Base-by-base conservation (phyloP, 768 basidiomycete genomes). In the Symmetrospora coprosmae region DNA sequence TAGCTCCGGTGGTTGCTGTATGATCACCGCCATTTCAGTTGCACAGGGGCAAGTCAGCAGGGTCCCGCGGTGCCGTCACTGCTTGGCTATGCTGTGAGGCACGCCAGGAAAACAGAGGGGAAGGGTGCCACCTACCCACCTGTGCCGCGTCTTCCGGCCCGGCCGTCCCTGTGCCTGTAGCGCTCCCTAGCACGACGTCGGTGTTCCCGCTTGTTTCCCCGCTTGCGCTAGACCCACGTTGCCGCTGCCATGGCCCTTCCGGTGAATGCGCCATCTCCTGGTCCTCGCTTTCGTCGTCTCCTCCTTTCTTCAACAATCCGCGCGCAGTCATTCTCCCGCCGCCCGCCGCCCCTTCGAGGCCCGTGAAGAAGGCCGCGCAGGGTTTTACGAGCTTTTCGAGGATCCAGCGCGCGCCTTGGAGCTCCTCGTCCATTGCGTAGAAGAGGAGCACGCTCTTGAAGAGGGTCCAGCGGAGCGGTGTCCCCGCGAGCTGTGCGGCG, bases 391-490 rank as follows among this genome's bases (percentile, higher is more conserved):
- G 16, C 31, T 58, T 58, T 13, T 58, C n/a, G 19, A 58, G 23
- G 17, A 58, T 45, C 55, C 55, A 41, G 30, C 43, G 27, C 31
- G 55, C 55, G 7, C 55, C 55, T 46, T 58, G 55, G 3, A 58
- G 28, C 37, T 58, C 55, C 30, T 43, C 37, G 46, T 58, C 55
- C 55, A 58, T 58, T 2, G 55, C 40, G 43, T 34, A 58, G 55
- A 58, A 58, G 23, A 58, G 43, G 13, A 58, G 25, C n/a, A 46
- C 31, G n/a, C 25, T 27, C 37, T 58, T 58, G 23, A 58, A 23
- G 28, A 58, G 28, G 2, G 31, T 43, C 55, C 55, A 58, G 23
- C 55, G 41, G 7, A 28, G 19, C 25, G 55, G 31, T 17, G 55
- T 30, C 28, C 55, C 55, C 17, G 55, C 55, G 23, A 58, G 19